Evolutionary conservation across 2,329 filamentous ascomycete species (phyloP).

Genomic region (Lasiodiplodia gonubiensis): DNA sequence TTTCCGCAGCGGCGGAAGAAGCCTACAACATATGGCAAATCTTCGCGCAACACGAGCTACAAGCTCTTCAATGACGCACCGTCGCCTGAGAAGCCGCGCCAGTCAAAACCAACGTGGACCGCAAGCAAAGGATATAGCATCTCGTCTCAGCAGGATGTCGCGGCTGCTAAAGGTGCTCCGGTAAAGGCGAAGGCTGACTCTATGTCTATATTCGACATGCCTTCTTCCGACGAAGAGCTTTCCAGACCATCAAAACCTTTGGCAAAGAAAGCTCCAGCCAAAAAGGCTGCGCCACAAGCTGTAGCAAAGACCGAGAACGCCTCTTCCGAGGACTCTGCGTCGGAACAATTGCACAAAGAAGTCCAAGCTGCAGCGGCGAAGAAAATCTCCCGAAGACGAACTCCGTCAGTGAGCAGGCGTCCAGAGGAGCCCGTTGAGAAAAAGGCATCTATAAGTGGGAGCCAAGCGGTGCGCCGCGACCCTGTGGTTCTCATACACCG

Average conservation of each 20-base stretch:
- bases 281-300: neutral
- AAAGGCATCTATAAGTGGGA: neutral
- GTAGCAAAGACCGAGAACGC: neutral
- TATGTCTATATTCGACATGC: slow-evolving; percentile 49
- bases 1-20: slow-evolving; percentile 43
- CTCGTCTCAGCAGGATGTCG: slow-evolving; percentile 3
- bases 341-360: slow-evolving; percentile 23
- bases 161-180: neutral
- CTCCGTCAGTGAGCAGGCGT: neutral
- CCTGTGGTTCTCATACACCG: neutral
- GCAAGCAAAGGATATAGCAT: neutral
- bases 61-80: slow-evolving; percentile 36
- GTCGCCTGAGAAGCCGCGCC: slow-evolving; percentile 43
- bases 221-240: slow-evolving; percentile 40
- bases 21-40: slow-evolving; percentile 47
- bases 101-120: slow-evolving; percentile 27
- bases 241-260: neutral
- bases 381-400: neutral
- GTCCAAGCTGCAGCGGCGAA: slow-evolving; percentile 21
- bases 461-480: neutral
- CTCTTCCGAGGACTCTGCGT: slow-evolving; percentile 24
- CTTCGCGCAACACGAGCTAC: slow-evolving; percentile 36
- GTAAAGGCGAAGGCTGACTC: slow-evolving; percentile 13
- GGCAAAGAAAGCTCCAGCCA: neutral
- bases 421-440: neutral